Base-by-base conservation (phyloP, 2,329 filamentous ascomycete genomes). In the Aspergillus sp. region DNA sequence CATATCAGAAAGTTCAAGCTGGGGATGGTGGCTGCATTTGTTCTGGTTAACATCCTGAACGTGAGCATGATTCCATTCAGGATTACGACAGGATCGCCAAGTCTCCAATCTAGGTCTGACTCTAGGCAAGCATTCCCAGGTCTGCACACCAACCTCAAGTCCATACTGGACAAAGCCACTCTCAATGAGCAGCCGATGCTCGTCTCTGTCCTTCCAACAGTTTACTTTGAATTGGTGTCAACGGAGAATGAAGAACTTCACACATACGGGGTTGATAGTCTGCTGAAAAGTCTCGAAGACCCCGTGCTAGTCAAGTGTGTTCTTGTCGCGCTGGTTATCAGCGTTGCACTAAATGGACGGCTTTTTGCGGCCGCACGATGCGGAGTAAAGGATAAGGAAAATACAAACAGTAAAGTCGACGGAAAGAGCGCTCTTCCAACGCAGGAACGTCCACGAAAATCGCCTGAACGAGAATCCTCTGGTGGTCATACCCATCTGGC, bases 291-390 rank as follows among this genome's bases (percentile, higher is more conserved):
- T 68, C 81, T 99, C 44, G 93, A 99, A 71, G 95, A 99, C 68
- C 95, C 95, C 0, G 86, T 97, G 38, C 84, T 99, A 48, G 96
- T 93, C 74, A 99, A 99, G 76, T 99, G 95, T 93, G 96, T 99
- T 59, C 85, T 99, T 36, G 88, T 91, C 42, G 91, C 91, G 44
- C 82, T 99, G 57, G 93, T 90, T n/a, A 81, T 99, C 77, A 98
- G 95, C 69, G 86, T 99, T 38, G 90, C 92, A 4, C 82, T 99
- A 32, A 99, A 99, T 69, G 95, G 95, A 7, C 98, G 98, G 70
- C 85, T 99, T 3, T 99, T 99, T 81, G 98, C 99, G 66, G 93
- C 92, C 12, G 95, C 95, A 13, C 85, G 95, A 67, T 96, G 91
- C 92, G 93, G 91, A 55, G 95, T 98, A 78, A 96, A 97, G 77